Evolutionary conservation across 352 stramenopile genomes (phyloP).

Genomic region (Phytophthora syringae): DNA sequence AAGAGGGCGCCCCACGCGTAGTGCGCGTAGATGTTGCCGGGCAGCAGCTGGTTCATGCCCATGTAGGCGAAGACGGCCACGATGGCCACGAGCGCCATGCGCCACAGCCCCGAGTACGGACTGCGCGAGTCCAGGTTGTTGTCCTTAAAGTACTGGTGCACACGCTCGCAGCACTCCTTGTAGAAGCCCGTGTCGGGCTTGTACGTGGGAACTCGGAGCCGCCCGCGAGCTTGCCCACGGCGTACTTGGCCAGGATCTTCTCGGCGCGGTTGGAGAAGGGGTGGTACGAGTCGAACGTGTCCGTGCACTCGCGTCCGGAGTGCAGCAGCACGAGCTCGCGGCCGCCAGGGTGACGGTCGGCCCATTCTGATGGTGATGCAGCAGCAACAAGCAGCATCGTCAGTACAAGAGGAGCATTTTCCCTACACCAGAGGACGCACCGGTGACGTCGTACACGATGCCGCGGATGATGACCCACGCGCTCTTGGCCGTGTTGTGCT

Average conservation of each 20-base stretch:
- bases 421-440: constrained; percentile 31
- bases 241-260: constrained; percentile 86
- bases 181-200: constrained; percentile 93
- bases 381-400: constrained; percentile 10
- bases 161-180: constrained; percentile 82
- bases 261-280: constrained; percentile 86
- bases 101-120: constrained; percentile 81
- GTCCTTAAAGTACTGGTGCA: constrained; percentile 89
- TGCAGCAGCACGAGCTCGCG: constrained; percentile 83
- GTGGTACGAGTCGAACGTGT: constrained; percentile 93
- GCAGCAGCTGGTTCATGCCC: constrained; percentile 76
- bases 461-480: constrained; percentile 96
- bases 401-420: not conserved
- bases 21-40: constrained; percentile 60
- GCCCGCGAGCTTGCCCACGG: constrained; percentile 82
- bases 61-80: constrained; percentile 71
- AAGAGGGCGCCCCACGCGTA: constrained; percentile 86
- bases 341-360: constrained; percentile 84
- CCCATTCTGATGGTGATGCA: constrained; percentile 55
- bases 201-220: constrained; percentile 89
- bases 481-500: constrained; percentile 95
- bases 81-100: constrained; percentile 85
- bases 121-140: constrained; percentile 91
- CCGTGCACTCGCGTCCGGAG: constrained; percentile 81
- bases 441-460: constrained; percentile 95